A percentile compares a stretch with the other conserved stretches of the same genome.
phyloP scores from a whole-genome alignment of 495 filamentous ascomycete genomes.

The Evernia prunastri region DNA sequence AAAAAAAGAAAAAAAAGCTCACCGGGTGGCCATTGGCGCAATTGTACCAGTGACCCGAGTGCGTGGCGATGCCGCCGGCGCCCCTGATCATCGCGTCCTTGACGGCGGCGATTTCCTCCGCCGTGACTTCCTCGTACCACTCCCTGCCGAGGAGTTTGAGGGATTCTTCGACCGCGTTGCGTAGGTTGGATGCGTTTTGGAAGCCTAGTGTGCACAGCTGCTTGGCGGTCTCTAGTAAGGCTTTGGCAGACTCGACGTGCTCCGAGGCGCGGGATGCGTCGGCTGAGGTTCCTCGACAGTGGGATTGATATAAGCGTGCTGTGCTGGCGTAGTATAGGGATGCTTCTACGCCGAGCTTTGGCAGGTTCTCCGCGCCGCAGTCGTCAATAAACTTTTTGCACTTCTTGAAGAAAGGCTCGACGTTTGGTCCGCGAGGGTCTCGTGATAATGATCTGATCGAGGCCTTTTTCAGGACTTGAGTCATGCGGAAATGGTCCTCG shows the following conservation, averaged over 20 bases:
- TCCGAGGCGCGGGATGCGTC: constrained; percentile 21
- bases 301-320: constrained; percentile 23
- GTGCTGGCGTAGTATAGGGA: constrained; percentile 21
- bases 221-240: constrained; percentile 18
- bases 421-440: constrained; percentile 15
- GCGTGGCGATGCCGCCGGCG: constrained; percentile 36
- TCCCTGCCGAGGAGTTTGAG: constrained; percentile 13
- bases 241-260: constrained; percentile 20
- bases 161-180: constrained; percentile 26
- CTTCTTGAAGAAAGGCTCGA: constrained; percentile 17
- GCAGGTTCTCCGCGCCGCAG: constrained; percentile 24
- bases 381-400: constrained; percentile 26
- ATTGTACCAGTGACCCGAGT: constrained; percentile 58
- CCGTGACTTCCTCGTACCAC: constrained; percentile 40
- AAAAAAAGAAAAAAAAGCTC: constrained; percentile 4
- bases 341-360: constrained; percentile 27
- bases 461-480: constrained; percentile 17
- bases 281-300: constrained; percentile 17
- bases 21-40: constrained; percentile 58
- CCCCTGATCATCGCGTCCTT: constrained; percentile 52
- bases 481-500: constrained; percentile 17
- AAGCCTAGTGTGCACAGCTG: constrained; percentile 21
- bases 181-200: constrained; percentile 26
- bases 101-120: constrained; percentile 39
- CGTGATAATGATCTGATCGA: constrained; percentile 23